Evolutionary conservation across 2,329 filamentous ascomycete genomes (phyloP), one percentile per base, ranked within the genome.

Genomic region (Fusarium robinianum): DNA sequence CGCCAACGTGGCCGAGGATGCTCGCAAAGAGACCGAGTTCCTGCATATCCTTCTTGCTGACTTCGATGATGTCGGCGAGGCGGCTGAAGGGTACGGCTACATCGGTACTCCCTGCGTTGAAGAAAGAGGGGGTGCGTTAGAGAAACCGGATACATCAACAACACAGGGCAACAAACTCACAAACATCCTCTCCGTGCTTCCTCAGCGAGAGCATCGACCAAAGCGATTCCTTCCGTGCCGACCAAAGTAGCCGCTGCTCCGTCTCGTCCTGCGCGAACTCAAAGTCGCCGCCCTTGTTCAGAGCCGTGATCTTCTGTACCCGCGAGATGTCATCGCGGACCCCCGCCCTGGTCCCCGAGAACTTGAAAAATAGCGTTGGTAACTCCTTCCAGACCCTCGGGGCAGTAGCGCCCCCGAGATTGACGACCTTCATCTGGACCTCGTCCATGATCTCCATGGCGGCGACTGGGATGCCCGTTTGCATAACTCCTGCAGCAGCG

Each of bases 401-500:
- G 6, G 80, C 78, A 1, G 86, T 90, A 4, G 81, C 81, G 1
- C 86, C 85, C 8, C 85, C 80, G 39, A 83, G 74, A 68, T 94
- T 94, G 62, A 94, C 84, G 1, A 92, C 86, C 52, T 75, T 79
- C 88, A 94, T 94, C 67, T 91, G 87, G 4, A 92, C 85, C 45
- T 94, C 88, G 62, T 94, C 88, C 86, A 94, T 90, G 56, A 94
- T 83, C 68, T 94, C 88, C 80, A 91, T 85, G 4, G 85, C 85
- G 1, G 84, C 86, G 6, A 91, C 78, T 0, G 85, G 87, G 4
- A 90, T 75, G 0, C 85, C 87, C 1, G 82, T 78, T 57, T 87
- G 81, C 76, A 92, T 87, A n/a, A 92, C 81, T 35, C 79, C 80
- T 2, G 85, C 84, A 0, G 88, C 88, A 0, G 87, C 86, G 0